Percentiles rank a stretch among this genome's conserved stretches.
phyloP scores from a whole-genome alignment of 1,284 basidiomycete species.

The Ceratobasidium sp. region DNA sequence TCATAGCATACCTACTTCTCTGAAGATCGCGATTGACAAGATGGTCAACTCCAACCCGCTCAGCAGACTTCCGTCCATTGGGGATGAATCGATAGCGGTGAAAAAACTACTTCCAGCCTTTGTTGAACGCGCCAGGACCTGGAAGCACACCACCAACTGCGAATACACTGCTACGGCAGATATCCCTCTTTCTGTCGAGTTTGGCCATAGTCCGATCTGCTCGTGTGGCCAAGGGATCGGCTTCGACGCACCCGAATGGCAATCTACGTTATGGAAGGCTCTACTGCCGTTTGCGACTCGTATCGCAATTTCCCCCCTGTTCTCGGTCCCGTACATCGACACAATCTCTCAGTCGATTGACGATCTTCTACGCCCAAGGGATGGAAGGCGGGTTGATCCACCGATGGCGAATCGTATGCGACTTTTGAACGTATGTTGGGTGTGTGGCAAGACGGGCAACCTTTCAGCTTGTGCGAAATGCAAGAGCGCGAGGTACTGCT shows the following conservation, averaged over 20 bases:
- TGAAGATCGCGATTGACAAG: background rate
- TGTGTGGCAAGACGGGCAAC: slow-evolving; percentile 52
- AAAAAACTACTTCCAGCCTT: background rate
- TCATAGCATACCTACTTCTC: background rate
- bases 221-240: slow-evolving; percentile 16
- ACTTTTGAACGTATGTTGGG: slow-evolving; percentile 47
- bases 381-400: background rate
- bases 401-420: slow-evolving; percentile 1
- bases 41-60: background rate
- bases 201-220: background rate
- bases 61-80: background rate
- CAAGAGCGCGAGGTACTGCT: slow-evolving; percentile 60
- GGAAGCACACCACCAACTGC: slow-evolving; percentile 24
- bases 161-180: background rate
- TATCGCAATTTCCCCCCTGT: slow-evolving; percentile 9
- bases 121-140: slow-evolving; percentile 12
- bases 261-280: background rate
- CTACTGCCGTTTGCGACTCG: slow-evolving; percentile 19
- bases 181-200: slow-evolving; percentile 1
- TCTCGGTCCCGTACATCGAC: slow-evolving; percentile 21
- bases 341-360: slow-evolving; percentile 27
- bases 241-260: slow-evolving; percentile 26
- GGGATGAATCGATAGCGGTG: slow-evolving; percentile 4
- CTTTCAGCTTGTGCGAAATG: slow-evolving; percentile 59
- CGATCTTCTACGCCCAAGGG: slow-evolving; percentile 37